These are phyloP conservation scores for Trichocladium antarcticum DNA, from an alignment of 495 filamentous ascomycete species.

Conservation along the genomic window DNA sequence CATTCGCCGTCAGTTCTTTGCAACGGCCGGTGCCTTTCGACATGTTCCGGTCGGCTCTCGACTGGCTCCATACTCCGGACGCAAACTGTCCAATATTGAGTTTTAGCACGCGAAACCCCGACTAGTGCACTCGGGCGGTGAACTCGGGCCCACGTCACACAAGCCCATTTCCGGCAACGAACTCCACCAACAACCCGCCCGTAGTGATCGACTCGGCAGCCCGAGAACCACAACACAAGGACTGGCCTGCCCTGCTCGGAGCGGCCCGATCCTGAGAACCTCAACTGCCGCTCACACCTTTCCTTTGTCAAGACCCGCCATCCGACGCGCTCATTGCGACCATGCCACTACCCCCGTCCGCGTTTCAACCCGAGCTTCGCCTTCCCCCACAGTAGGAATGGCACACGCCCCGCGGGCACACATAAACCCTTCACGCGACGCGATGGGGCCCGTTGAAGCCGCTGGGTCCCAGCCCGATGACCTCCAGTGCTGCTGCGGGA, in stretches of 20 bases:
- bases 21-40: not conserved
- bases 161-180: not conserved
- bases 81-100: not conserved
- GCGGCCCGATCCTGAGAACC: not conserved
- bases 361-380: conserved; percentile 1
- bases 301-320: not conserved
- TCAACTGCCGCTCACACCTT: not conserved
- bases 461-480: conserved; percentile 8
- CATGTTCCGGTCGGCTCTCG: no score
- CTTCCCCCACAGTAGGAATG: conserved; percentile 20
- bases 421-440: not conserved
- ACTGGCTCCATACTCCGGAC: not conserved
- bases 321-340: conserved; percentile 1
- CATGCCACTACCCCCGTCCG: conserved; percentile 9
- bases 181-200: not conserved
- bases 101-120: not conserved
- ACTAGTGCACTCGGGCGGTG: not conserved
- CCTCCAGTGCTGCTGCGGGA: conserved; percentile 71
- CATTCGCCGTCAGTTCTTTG: not conserved
- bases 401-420: conserved; percentile 6
- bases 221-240: not conserved
- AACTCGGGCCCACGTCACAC: not conserved
- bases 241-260: not conserved
- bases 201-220: not conserved
- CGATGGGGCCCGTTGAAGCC: conserved; percentile 12